Percentiles rank a stretch among this genome's conserved stretches.
These are phyloP conservation scores for Phialophora macrospora DNA, from an alignment of 2,329 filamentous ascomycete species.

Conservation along the genomic window DNA sequence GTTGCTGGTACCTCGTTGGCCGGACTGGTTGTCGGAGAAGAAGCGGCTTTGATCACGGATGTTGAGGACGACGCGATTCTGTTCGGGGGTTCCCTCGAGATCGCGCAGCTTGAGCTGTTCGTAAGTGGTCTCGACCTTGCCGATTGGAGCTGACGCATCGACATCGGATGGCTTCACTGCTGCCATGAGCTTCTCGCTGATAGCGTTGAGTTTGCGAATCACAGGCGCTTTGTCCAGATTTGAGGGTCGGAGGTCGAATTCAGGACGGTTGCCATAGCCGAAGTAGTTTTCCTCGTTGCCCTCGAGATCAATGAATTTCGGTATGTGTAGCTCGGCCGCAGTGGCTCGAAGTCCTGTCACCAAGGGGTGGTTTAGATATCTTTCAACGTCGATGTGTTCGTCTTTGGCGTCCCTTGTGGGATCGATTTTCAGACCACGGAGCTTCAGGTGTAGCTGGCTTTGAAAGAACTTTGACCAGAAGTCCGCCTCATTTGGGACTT, in stretches of 20 bases:
- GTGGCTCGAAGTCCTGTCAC: constrained; percentile 52
- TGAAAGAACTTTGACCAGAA: constrained; percentile 97
- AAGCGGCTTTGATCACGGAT: constrained; percentile 86
- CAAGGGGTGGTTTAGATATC: constrained; percentile 78
- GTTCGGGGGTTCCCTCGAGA: constrained; percentile 72
- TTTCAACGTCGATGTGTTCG: constrained; percentile 50
- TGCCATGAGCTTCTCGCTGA: constrained; percentile 92
- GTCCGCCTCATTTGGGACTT: constrained; percentile 64
- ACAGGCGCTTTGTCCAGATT: constrained; percentile 80
- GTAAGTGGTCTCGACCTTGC: constrained; percentile 73
- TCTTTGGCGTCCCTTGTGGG: constrained; percentile 74
- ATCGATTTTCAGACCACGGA: constrained; percentile 84
- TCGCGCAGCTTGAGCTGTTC: constrained; percentile 78
- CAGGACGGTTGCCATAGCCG: constrained; percentile 81
- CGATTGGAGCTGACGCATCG: constrained; percentile 68
- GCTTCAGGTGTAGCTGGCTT: constrained; percentile 84
- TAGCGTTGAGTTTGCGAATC: constrained; percentile 82
- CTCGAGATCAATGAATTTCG: constrained; percentile 88
- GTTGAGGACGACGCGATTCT: constrained; percentile 80
- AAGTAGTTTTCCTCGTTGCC: constrained; percentile 96
- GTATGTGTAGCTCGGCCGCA: constrained; percentile 67
- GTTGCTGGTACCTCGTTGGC: constrained; percentile 49
- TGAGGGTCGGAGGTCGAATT: constrained; percentile 84
- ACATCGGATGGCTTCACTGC: constrained; percentile 79
- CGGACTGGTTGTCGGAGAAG: constrained; percentile 61